phyloP scores from a whole-genome alignment of 371 early-diverging fungal species.

The Furculomyces boomerangus region DNA sequence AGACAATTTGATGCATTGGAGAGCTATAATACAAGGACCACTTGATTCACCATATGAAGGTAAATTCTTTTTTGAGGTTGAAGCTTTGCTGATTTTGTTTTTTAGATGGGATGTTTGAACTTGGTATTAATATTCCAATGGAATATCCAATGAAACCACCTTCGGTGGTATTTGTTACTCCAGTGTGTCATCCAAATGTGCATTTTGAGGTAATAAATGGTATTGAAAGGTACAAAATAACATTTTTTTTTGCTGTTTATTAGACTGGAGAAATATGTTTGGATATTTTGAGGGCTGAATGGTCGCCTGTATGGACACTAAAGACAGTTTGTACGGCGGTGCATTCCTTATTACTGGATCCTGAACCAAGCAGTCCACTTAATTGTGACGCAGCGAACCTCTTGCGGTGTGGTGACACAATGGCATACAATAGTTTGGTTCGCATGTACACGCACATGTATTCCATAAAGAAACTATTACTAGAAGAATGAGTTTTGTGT shows the following conservation, averaged over 20 bases:
- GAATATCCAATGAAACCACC: slow-evolving; percentile 62
- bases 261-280: slow-evolving; percentile 73
- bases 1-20: slow-evolving; percentile 76
- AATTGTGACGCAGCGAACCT: slow-evolving; percentile 92
- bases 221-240: too few relatives aligned
- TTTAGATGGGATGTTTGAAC: slow-evolving; percentile 13
- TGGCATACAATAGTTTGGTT: slow-evolving; percentile 75
- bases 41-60: slow-evolving; percentile 71
- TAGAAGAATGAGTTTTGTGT: too few relatives aligned
- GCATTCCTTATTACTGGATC: slow-evolving; percentile 44
- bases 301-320: slow-evolving; percentile 73
- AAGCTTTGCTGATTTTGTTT: too few relatives aligned
- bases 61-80: too few relatives aligned
- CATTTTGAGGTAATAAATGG: too few relatives aligned
- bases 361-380: slow-evolving; percentile 72
- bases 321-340: slow-evolving; percentile 51
- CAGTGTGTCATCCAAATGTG: slow-evolving; percentile 64
- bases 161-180: slow-evolving; percentile 44
- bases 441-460: slow-evolving; percentile 66
- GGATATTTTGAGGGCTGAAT: slow-evolving; percentile 61
- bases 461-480: slow-evolving; percentile 30
- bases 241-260: too few relatives aligned
- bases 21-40: slow-evolving; percentile 64
- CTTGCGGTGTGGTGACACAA: slow-evolving; percentile 58
- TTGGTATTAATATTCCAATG: slow-evolving; percentile 14